These are phyloP conservation scores for Pezicula radicicola DNA, from an alignment of 2,329 filamentous ascomycete species.

Conservation along the genomic window DNA sequence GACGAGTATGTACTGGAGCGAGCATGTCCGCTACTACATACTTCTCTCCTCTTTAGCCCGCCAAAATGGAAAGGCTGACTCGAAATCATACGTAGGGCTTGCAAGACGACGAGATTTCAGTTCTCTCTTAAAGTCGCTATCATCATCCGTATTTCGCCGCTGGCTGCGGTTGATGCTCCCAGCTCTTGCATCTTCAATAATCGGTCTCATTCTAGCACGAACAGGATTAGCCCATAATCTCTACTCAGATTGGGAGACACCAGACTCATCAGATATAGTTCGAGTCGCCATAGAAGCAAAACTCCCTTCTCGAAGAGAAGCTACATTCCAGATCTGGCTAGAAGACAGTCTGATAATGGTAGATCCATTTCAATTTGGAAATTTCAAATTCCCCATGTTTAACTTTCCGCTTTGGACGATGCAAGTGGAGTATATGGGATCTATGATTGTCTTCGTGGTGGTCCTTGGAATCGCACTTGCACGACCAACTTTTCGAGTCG, in stretches of 20 bases:
- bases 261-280: neutral
- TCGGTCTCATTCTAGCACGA: neutral
- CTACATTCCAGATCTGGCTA: neutral
- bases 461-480: neutral
- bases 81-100: neutral
- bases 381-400: neutral
- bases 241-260: neutral
- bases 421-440: neutral
- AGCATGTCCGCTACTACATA: neutral
- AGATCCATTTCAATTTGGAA: neutral
- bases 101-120: slow-evolving; percentile 25
- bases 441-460: neutral
- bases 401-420: neutral
- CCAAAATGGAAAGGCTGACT: neutral
- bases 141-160: slow-evolving; percentile 39
- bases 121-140: slow-evolving; percentile 31
- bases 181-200: slow-evolving; percentile 13
- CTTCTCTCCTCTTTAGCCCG: neutral
- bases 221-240: neutral
- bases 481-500: neutral
- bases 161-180: slow-evolving; percentile 39
- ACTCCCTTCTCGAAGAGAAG: neutral
- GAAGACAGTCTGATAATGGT: neutral
- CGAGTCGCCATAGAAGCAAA: neutral
- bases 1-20: neutral